Percentiles rank a stretch among this genome's conserved stretches.
Conservation (phyloP, 208 protist genomes). For the Acanthamoeba culbertsoni region DNA sequence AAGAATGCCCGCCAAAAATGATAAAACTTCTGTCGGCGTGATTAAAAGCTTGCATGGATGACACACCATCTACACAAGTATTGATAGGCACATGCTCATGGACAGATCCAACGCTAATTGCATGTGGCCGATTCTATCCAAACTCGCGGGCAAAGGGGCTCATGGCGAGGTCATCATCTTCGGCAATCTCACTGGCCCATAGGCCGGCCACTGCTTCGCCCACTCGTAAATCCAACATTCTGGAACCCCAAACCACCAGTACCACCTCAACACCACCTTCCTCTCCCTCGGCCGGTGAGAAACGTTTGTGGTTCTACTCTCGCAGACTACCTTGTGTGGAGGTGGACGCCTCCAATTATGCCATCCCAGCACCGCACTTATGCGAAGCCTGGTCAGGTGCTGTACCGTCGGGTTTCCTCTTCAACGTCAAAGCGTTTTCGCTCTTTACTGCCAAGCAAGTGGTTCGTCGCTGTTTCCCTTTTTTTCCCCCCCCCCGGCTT, state of each 20-base stretch:
- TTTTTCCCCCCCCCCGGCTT: neutral
- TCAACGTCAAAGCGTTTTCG: constrained; percentile 54
- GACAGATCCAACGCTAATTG: neutral
- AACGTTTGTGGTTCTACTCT: constrained; percentile 30
- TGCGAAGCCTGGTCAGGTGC: constrained; percentile 12
- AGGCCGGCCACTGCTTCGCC: too few relatives aligned
- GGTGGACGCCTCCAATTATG: constrained; percentile 36
- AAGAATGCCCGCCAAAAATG: too few relatives aligned
- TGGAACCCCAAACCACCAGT: neutral
- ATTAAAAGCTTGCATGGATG: too few relatives aligned
- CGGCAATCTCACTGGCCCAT: too few relatives aligned
- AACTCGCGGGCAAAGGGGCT: neutral
- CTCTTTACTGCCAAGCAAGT: constrained; percentile 29
- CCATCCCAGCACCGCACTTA: constrained; percentile 29
- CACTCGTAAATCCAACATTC: too few relatives aligned
- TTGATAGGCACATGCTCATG: constrained; percentile 35
- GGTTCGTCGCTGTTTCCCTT: neutral
- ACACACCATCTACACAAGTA: too few relatives aligned
- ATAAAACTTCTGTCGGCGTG: too few relatives aligned
- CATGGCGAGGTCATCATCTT: neutral
- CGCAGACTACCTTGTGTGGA: neutral
- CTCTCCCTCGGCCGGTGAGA: neutral
- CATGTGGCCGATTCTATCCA: constrained; percentile 38
- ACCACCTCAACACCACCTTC: neutral
- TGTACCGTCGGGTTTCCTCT: neutral